These are phyloP conservation scores for Neurospora sp. DNA, from an alignment of 495 filamentous ascomycete genomes.

Conservation along the genomic window DNA sequence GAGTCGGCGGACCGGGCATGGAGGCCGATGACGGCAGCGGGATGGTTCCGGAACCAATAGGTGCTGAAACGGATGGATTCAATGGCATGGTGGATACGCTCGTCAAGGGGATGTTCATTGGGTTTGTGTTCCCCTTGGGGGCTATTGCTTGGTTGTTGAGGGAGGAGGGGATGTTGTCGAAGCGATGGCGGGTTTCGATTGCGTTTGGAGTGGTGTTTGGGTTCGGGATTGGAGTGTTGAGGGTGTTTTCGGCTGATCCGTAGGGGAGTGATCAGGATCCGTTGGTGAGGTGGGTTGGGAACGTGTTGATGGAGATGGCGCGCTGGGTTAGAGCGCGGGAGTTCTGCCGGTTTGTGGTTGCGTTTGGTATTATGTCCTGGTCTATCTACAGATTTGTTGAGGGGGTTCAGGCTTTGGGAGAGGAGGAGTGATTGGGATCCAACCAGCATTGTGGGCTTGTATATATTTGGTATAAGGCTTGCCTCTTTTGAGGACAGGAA, in stretches of 20 bases:
- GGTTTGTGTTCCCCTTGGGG: slow-evolving; percentile 89
- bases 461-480: neutral
- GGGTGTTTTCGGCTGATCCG: slow-evolving; percentile 23
- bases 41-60: slow-evolving; percentile 11
- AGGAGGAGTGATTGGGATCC: neutral
- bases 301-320: neutral
- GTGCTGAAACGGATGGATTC: slow-evolving; percentile 36
- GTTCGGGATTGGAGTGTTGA: slow-evolving; percentile 30
- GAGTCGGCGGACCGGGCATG: slow-evolving; percentile 20
- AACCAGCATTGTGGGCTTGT: neutral
- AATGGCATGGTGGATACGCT: slow-evolving; percentile 59
- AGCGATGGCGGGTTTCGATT: slow-evolving; percentile 72
- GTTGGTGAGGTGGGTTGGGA: neutral
- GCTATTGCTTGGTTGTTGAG: slow-evolving; percentile 74
- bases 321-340: neutral
- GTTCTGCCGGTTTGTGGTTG: neutral
- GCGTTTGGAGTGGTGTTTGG: slow-evolving; percentile 60
- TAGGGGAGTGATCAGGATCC: slow-evolving; percentile 5
- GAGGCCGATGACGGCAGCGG: slow-evolving; percentile 24
- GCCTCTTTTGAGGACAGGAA: neutral
- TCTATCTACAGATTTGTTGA: neutral
- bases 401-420: neutral
- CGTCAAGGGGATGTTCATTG: slow-evolving; percentile 77
- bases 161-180: slow-evolving; percentile 82
- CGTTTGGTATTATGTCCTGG: neutral